Conservation (phyloP, 805 yeast species). For the Ogataea thermomethanolica region DNA sequence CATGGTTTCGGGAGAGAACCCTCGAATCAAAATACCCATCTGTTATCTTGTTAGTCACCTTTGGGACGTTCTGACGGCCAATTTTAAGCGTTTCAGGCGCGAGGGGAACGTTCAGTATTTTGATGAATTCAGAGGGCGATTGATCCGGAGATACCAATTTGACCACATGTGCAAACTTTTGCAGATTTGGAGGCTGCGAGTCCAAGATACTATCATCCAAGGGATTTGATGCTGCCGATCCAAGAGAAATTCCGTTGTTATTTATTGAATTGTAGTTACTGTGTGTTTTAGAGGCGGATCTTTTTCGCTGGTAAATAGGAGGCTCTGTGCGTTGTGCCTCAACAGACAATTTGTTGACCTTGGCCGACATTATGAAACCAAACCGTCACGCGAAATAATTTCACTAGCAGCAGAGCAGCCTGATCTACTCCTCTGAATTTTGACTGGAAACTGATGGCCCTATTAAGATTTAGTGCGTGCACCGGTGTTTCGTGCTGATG, state of each 20-base stretch:
- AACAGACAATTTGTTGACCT: slow-evolving; percentile 8
- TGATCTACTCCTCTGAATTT: too few species aligned
- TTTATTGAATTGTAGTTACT: slow-evolving; percentile 31
- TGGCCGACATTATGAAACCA: slow-evolving; percentile 9
- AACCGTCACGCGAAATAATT: too few species aligned
- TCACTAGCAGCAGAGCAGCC: too few species aligned
- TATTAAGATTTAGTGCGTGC: too few species aligned
- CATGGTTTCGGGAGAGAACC: slow-evolving; percentile 90
- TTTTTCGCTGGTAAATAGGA: slow-evolving; percentile 23
- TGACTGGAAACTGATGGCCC: too few species aligned
- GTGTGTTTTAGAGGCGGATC: slow-evolving; percentile 34
- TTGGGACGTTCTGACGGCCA: slow-evolving; percentile 83
- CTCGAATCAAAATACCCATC: slow-evolving; percentile 95
- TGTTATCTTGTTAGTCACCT: slow-evolving; percentile 54
- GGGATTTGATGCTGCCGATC: slow-evolving; percentile 7
- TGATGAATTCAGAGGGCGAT: slow-evolving; percentile 62
- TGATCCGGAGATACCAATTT: slow-evolving; percentile 74
- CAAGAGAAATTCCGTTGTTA: slow-evolving; percentile 14
- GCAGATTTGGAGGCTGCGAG: slow-evolving; percentile 21
- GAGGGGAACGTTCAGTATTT: slow-evolving; percentile 74
- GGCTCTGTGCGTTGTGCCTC: slow-evolving; percentile 3
- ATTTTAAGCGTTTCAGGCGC: slow-evolving; percentile 79
- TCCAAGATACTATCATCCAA: slow-evolving; percentile 8
- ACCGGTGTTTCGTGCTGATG: too few species aligned
- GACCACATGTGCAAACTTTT: slow-evolving; percentile 52